A percentile compares a stretch with the other conserved stretches of the same genome.
Conservation (phyloP, 306 rosid species). For the Fragaria ananassa region DNA sequence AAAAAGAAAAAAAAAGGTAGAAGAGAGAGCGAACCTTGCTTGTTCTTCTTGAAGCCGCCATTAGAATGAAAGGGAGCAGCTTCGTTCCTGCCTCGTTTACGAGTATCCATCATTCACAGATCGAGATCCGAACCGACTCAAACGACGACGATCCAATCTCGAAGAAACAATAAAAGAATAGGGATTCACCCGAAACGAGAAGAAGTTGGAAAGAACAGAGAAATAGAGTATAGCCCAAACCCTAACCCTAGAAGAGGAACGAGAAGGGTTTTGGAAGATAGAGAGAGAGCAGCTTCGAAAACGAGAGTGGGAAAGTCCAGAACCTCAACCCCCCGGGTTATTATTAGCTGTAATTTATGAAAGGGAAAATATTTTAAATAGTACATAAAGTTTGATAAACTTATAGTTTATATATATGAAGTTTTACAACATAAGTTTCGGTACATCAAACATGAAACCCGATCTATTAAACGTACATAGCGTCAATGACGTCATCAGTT, state of each 20-base stretch:
- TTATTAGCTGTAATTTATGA: too few relatives aligned
- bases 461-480: too few relatives aligned
- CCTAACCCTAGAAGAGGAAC: constrained; percentile 27
- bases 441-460: too few relatives aligned
- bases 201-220: background rate
- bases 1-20: background rate
- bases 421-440: too few relatives aligned
- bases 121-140: constrained; percentile 43
- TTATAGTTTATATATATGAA: too few relatives aligned
- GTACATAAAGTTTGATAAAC: too few relatives aligned
- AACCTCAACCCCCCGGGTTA: background rate
- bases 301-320: constrained; percentile 16
- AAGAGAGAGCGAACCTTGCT: constrained; percentile 24
- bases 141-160: background rate
- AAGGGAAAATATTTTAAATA: too few relatives aligned
- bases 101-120: constrained; percentile 24
- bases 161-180: background rate
- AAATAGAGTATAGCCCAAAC: constrained; percentile 36
- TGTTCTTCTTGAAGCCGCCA: constrained; percentile 29
- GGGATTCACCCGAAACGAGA: too few relatives aligned
- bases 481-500: too few relatives aligned
- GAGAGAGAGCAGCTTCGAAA: constrained; percentile 1
- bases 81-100: constrained; percentile 28
- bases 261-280: constrained; percentile 33
- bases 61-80: constrained; percentile 10